A percentile compares a stretch with the other conserved stretches of the same genome.
phyloP scores from a whole-genome alignment of 225 moss, liverwort and hornwort genomes.

The Physcomitrium patens region DNA sequence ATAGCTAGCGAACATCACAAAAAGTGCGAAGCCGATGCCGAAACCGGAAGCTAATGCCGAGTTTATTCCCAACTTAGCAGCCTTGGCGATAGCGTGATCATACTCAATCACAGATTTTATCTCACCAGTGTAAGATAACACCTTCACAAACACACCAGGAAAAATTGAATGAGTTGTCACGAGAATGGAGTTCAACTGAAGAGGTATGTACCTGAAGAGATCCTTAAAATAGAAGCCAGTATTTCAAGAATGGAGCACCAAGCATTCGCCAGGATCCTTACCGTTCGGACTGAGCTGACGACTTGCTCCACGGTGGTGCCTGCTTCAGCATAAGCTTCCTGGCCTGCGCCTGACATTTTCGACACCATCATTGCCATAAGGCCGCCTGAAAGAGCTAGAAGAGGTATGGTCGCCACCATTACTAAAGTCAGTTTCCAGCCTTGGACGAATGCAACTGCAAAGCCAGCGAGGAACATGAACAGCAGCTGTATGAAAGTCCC shows the following conservation, averaged over 20 bases:
- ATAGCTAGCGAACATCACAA: slow-evolving; percentile 63
- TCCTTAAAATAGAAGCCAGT: not conserved
- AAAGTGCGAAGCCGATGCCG: slow-evolving; percentile 66
- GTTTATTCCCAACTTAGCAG: slow-evolving; percentile 68
- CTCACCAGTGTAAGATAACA: slow-evolving; percentile 82
- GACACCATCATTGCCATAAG: slow-evolving; percentile 55
- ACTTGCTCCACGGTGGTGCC: slow-evolving; percentile 89
- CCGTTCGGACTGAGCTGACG: slow-evolving; percentile 85
- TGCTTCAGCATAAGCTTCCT: slow-evolving; percentile 80
- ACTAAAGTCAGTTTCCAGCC: slow-evolving; percentile 89
- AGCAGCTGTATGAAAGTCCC: slow-evolving; percentile 66
- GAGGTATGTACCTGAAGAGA: not conserved
- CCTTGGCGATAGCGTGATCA: slow-evolving; percentile 61
- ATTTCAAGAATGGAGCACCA: not conserved
- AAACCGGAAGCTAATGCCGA: slow-evolving; percentile 53
- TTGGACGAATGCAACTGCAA: slow-evolving; percentile 67
- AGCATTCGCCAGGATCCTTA: slow-evolving; percentile 34
- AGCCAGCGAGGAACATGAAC: slow-evolving; percentile 67
- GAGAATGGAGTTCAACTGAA: not conserved
- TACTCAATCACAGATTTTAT: slow-evolving; percentile 77
- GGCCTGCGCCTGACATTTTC: slow-evolving; percentile 45
- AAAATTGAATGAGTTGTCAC: not conserved
- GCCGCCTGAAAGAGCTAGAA: slow-evolving; percentile 54
- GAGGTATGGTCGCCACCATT: slow-evolving; percentile 67
- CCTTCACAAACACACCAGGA: slow-evolving; percentile 44